These are phyloP conservation scores for Aspergillus sp. DNA, from an alignment of 2,329 filamentous ascomycete genomes.

Conservation along the genomic window DNA sequence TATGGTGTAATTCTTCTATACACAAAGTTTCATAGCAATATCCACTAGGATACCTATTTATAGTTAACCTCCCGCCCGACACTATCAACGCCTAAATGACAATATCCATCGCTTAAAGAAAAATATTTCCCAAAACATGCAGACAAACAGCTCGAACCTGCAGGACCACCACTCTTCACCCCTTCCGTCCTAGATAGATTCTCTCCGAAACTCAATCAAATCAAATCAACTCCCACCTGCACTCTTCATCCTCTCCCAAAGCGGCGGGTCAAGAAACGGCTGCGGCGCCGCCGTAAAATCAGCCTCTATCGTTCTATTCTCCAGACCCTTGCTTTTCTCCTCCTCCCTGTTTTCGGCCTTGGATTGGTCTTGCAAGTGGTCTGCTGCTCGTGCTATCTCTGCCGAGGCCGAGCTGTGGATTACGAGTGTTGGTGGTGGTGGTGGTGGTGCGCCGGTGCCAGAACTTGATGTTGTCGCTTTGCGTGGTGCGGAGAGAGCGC, in stretches of 20 bases:
- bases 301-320: not conserved
- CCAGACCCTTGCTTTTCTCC: not conserved
- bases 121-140: not conserved
- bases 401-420: not conserved
- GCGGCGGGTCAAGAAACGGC: constrained; percentile 40
- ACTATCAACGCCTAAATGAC: not conserved
- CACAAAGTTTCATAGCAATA: too few species aligned
- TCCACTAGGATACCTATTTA: not conserved
- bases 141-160: not conserved
- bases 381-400: too few species aligned
- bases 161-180: not conserved
- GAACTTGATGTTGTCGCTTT: not conserved
- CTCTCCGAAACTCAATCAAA: not conserved
- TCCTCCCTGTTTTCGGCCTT: not conserved
- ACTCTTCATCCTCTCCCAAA: constrained; percentile 29
- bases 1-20: not conserved
- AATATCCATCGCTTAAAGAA: not conserved
- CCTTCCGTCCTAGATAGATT: not conserved
- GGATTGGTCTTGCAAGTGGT: not conserved
- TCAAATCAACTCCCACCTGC: not conserved
- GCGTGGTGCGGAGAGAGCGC: constrained; percentile 15
- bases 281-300: constrained; percentile 35
- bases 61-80: not conserved
- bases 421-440: not conserved
- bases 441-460: not conserved